Evolutionary conservation across 1,284 basidiomycete genomes (phyloP).

Genomic region (Malassezia vespertilionis): DNA sequence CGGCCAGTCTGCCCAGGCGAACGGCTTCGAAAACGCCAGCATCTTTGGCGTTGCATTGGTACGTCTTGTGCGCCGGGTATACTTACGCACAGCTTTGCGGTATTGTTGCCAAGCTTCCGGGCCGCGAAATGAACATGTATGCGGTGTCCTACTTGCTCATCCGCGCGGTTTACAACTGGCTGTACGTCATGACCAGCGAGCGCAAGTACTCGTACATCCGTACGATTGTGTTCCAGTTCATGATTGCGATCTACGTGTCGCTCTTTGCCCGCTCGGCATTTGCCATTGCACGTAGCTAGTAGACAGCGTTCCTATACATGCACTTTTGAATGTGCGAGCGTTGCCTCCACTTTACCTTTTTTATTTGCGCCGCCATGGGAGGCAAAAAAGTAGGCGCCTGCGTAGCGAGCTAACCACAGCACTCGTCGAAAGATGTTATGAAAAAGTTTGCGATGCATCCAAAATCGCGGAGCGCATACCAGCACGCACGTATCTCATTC

Average conservation of each 20-base stretch:
- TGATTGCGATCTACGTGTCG: not conserved
- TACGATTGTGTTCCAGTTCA: not conserved
- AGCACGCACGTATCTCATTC: constrained; percentile 30
- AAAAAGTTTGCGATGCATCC: constrained; percentile 42
- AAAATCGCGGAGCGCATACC: constrained; percentile 36
- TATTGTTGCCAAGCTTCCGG: not conserved
- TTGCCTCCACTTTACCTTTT: not conserved
- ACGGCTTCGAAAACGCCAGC: constrained; percentile 1
- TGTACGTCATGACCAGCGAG: not conserved
- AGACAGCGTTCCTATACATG: no score
- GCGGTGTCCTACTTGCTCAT: not conserved
- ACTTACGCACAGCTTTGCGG: not conserved
- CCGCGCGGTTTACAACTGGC: not conserved
- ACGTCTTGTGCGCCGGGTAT: no score
- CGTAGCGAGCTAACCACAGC: constrained; percentile 11
- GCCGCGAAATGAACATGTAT: not conserved
- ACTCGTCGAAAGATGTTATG: constrained; percentile 40
- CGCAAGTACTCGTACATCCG: not conserved
- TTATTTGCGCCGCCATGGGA: constrained; percentile 21
- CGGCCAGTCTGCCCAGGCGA: constrained; percentile 1
- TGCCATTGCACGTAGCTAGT: not conserved
- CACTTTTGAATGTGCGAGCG: no score
- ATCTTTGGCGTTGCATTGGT: not conserved
- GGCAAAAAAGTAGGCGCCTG: constrained; percentile 28
- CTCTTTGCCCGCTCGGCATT: not conserved